Conservation (phyloP, 2,329 filamentous ascomycete species). For the Trichoderma oligosporum region DNA sequence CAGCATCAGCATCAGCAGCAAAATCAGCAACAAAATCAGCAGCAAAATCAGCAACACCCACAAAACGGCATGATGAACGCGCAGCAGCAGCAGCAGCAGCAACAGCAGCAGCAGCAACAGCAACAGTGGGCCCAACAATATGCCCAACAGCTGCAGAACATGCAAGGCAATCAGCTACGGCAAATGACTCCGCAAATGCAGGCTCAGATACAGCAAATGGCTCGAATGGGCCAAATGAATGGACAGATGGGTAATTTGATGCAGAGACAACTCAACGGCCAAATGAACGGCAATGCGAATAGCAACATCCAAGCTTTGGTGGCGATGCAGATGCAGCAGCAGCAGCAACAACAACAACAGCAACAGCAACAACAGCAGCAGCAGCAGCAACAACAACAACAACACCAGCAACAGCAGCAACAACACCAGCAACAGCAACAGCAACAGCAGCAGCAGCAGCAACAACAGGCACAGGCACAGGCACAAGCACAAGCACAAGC, state of each 20-base stretch:
- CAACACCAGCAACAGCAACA: no score
- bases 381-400: slow-evolving; percentile 33
- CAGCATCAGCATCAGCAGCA: slow-evolving; percentile 32
- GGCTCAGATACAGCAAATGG: slow-evolving; percentile 38
- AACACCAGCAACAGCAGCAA: slow-evolving; percentile 32
- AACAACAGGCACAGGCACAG: no score
- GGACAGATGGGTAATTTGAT: slow-evolving; percentile 39
- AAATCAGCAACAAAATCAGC: slow-evolving; percentile 28
- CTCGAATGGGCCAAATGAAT: slow-evolving; percentile 30
- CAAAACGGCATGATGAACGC: slow-evolving; percentile 41
- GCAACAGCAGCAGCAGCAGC: no score
- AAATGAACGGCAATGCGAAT: slow-evolving; percentile 39
- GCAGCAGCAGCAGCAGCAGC: slow-evolving; percentile 39
- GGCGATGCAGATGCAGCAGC: slow-evolving; percentile 36
- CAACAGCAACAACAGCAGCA: slow-evolving; percentile 32
- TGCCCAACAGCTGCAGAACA: slow-evolving; percentile 41
- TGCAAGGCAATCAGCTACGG: slow-evolving; percentile 36
- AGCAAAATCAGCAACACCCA: slow-evolving; percentile 33
- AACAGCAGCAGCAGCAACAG: slow-evolving; percentile 40
- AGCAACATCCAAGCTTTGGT: slow-evolving; percentile 38
- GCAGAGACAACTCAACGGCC: slow-evolving; percentile 36
- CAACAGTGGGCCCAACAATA: slow-evolving; percentile 44
- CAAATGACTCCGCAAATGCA: slow-evolving; percentile 40
- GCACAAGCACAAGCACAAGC: slow-evolving; percentile 41
- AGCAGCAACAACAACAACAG: slow-evolving; percentile 32